These are phyloP conservation scores for Incumbomyces lentus DNA, from an alignment of 2,329 filamentous ascomycete species.

Conservation along the genomic window DNA sequence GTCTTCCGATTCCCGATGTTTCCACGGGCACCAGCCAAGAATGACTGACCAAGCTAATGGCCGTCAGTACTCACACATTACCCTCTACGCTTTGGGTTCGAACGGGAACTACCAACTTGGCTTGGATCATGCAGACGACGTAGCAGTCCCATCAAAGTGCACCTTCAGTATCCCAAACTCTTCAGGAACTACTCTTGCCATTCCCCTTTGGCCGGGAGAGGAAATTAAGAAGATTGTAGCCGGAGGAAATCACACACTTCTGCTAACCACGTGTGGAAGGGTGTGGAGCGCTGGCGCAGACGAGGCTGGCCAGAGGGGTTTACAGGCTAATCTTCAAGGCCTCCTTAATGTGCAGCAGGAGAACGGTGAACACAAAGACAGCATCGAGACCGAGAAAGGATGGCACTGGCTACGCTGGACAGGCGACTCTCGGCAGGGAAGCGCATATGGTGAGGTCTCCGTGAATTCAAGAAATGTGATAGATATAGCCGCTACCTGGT, in stretches of 20 bases:
- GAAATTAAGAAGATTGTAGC: slow-evolving; percentile 37
- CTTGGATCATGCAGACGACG: slow-evolving; percentile 60
- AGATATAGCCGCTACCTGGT: slow-evolving; percentile 65
- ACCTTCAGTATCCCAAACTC: slow-evolving; percentile 39
- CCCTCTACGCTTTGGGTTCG: slow-evolving; percentile 59
- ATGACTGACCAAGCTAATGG: too few relatives aligned
- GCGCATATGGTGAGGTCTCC: slow-evolving; percentile 10
- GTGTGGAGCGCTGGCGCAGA: slow-evolving; percentile 61
- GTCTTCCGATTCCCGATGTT: too few relatives aligned
- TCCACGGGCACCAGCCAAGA: too few relatives aligned
- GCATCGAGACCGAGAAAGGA: background rate
- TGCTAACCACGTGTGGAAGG: slow-evolving; percentile 50
- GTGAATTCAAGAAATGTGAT: slow-evolving; percentile 19
- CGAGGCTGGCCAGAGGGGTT: slow-evolving; percentile 35
- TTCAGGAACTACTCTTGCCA: slow-evolving; percentile 27
- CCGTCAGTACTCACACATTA: background rate
- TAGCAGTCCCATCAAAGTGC: slow-evolving; percentile 54
- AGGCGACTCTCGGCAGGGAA: slow-evolving; percentile 1
- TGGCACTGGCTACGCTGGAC: background rate
- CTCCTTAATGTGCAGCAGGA: slow-evolving; percentile 7
- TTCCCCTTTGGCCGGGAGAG: slow-evolving; percentile 15
- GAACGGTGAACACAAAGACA: background rate
- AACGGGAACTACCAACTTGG: slow-evolving; percentile 69
- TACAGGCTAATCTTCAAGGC: background rate
- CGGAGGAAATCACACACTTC: slow-evolving; percentile 79